Evolutionary conservation across 2,329 filamentous ascomycete genomes (phyloP), one percentile per base, ranked within the genome.

Genomic region (Verticillium dahliae): DNA sequence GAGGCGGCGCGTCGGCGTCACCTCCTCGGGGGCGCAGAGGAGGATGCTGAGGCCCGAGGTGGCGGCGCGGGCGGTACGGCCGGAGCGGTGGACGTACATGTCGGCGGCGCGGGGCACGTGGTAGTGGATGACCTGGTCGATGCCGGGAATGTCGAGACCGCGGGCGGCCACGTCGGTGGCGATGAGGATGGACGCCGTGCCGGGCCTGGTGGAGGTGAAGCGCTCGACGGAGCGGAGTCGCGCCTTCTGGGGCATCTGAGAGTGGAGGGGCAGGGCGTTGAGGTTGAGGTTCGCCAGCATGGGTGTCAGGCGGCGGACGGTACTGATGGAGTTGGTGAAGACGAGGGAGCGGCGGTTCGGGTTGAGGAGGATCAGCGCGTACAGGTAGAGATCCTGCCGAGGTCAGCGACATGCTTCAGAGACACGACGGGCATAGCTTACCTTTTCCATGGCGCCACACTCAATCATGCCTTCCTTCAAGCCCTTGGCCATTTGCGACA

Each of bases 311-410:
- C 95, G 91, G 55, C 92, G 89, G 59, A 97, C 94, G 2, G 94
- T 90, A 59, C 90, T 91, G 73, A 99, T 97, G 55, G 93, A 97
- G 77, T 99, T 99, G 34, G 93, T 92, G 74, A 99, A 99, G 57
- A 99, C 87, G 2, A 99, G 81, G 0, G 91, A 92, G 37, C 93
- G 90, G 41, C 88, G 85, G 57, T 88, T 88, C 1, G 91, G 88
- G 71, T 97, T 90, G 61, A 96, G 86, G 2, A 97, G 82, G 0
- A 98, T 82, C 9, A 97, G 81, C 0, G 92, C 85, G 75, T 99
- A 99, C 50, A 98, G 87, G 67, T 94, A 98, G 10, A 99, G 85
- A 74, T 99, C 95, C 85, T 90, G 63, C 34, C 14, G 18, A 22
- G 10, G 18, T 52, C 11, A 52, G 45, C 7, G 11, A 22, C 1